Base-by-base conservation (phyloP, 1,284 basidiomycete genomes). In the Melampsora abietis-canadensis region DNA sequence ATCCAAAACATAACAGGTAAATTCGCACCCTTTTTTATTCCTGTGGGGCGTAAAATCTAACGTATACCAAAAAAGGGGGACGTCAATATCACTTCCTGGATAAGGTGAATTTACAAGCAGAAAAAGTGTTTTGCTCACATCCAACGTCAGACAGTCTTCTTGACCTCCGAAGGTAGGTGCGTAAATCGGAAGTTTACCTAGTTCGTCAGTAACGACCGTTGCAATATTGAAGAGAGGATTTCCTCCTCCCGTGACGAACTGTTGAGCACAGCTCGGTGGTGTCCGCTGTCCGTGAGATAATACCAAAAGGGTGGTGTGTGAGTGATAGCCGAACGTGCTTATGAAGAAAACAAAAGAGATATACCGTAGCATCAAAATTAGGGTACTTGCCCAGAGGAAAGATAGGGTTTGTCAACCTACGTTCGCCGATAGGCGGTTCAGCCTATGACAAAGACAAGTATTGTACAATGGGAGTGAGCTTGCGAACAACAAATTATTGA, bases 351-450 rank as follows among this genome's bases (percentile, higher is more conserved):
- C 15, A 24, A 51, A 24, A 51, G 48, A 24, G 24, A 61, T 21
- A 5, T 3, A 64, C 62, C 17, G 62, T 64, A 19, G 19, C 30
- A 64, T 64, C 62, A 44, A 37, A 44, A 44, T 44, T 64, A 7
- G 31, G 19, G 21, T 64, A 64, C 19, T 64, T 64, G 7, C n/a
- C 31, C 10, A 31, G 15, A 31, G 62, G 62, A 34, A 37, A 21
- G 21, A 34, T 34, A n/a, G 62, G 30, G 10, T 64, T 64, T 17
- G 30, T n/a, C n/a, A 64, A 44, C 8, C 62, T 34, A 31, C 62
- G 62, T 3, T 40, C 19, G 24, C 62, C 62, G 2, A 64, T n/a
- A n/a, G 62, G 62, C 15, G 27, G 62, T 21, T 64, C 62, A n/a
- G 62, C 62, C 62, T 64, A 37, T 19, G 15, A 24, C 4, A 51